These are phyloP conservation scores for Breviolum minutum DNA, from an alignment of 73 alveolate species.

Conservation along the genomic window DNA sequence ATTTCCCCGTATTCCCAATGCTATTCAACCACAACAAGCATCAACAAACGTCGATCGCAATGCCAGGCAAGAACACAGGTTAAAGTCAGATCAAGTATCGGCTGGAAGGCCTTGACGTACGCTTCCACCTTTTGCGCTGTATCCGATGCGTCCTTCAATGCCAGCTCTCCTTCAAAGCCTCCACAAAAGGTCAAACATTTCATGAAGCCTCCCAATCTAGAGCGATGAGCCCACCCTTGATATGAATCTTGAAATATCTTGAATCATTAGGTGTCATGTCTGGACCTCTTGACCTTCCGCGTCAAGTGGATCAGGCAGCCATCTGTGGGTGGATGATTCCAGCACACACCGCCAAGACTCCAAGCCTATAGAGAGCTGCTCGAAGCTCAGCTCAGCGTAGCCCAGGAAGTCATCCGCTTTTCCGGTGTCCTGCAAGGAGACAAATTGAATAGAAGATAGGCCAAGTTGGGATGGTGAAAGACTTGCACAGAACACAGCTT, in stretches of 20 bases:
- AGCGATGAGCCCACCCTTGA: background rate
- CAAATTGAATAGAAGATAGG: too few species aligned
- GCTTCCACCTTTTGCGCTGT: conserved; percentile 64
- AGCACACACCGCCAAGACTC: background rate
- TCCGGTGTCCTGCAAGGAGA: conserved; percentile 39
- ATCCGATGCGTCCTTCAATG: conserved; percentile 56
- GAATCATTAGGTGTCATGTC: too few species aligned
- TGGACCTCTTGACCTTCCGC: too few species aligned
- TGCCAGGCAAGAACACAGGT: too few species aligned
- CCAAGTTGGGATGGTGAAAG: too few species aligned
- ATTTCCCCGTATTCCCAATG: too few species aligned
- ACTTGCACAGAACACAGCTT: background rate
- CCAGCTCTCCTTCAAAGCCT: conserved; percentile 68
- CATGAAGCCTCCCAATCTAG: background rate
- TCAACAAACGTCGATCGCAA: too few species aligned
- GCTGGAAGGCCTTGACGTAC: conserved; percentile 50
- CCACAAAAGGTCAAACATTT: background rate
- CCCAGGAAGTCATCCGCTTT: conserved; percentile 81
- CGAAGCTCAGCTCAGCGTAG: conserved; percentile 29
- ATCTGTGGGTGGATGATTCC: too few species aligned
- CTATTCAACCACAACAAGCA: too few species aligned
- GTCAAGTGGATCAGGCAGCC: too few species aligned
- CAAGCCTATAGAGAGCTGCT: background rate
- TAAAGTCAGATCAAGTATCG: too few species aligned
- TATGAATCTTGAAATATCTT: too few species aligned